Evolutionary conservation across 768 basidiomycete species (phyloP).

Genomic region (Phaeotremella skinneri): DNA sequence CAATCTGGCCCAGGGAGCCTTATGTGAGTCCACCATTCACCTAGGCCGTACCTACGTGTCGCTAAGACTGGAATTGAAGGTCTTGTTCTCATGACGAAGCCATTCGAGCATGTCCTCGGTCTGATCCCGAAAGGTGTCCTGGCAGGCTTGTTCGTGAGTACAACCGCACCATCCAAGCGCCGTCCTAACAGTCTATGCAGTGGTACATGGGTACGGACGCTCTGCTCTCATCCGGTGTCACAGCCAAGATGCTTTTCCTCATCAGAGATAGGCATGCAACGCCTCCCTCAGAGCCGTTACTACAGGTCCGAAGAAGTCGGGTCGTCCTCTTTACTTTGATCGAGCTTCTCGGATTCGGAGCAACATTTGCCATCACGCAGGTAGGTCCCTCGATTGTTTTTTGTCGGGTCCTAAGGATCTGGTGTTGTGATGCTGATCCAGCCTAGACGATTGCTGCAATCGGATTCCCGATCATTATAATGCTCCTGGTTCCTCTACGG

Average conservation of each 20-base stretch:
- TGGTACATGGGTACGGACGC: constrained; percentile 93
- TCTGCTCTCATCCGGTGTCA: constrained; percentile 76
- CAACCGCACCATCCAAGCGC: neutral
- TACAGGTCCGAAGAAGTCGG: constrained; percentile 68
- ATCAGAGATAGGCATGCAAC: constrained; percentile 68
- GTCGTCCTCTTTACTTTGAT: constrained; percentile 69
- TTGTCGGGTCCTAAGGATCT: too few species aligned
- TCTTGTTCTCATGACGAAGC: constrained; percentile 74
- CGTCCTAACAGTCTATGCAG: constrained; percentile 14
- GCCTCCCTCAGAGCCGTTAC: constrained; percentile 65
- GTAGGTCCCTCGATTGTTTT: constrained; percentile 56
- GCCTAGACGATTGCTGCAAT: constrained; percentile 66
- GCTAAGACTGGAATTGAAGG: constrained; percentile 25
- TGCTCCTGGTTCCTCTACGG: constrained; percentile 75
- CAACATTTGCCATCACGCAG: constrained; percentile 86
- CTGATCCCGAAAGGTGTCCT: constrained; percentile 73
- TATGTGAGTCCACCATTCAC: constrained; percentile 55
- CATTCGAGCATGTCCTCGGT: constrained; percentile 74
- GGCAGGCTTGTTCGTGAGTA: constrained; percentile 77
- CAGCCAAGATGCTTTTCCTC: constrained; percentile 73
- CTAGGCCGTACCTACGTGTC: neutral
- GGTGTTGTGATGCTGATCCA: neutral
- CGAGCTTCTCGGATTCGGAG: constrained; percentile 79
- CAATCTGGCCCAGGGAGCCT: constrained; percentile 76
- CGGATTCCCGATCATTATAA: constrained; percentile 84